phyloP scores from a whole-genome alignment of 164 flowering plant genomes.

The Amborella trichopoda region DNA sequence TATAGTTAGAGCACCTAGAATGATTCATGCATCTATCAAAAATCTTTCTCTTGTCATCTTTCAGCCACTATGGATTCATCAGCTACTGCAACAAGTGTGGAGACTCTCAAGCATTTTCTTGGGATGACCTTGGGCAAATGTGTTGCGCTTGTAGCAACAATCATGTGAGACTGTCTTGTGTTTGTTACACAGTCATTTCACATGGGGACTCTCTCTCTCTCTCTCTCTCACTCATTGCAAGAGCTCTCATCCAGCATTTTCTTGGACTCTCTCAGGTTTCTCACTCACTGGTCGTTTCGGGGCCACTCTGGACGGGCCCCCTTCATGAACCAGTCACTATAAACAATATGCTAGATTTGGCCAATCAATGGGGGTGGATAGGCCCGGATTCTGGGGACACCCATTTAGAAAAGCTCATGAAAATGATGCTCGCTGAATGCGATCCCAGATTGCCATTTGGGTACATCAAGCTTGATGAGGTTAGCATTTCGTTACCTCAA shows the following conservation, averaged over 20 bases:
- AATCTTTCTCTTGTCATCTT: too few relatives aligned
- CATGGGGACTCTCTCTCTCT: background rate
- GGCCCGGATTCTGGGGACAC: slow-evolving; percentile 17
- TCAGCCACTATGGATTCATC: slow-evolving; percentile 70
- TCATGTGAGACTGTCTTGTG: background rate
- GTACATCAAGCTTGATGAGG: slow-evolving; percentile 82
- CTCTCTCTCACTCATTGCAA: background rate
- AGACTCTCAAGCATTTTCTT: slow-evolving; percentile 45
- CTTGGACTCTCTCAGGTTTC: slow-evolving; percentile 28
- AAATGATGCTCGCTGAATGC: slow-evolving; percentile 63
- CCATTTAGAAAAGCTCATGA: slow-evolving; percentile 53
- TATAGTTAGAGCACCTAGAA: too few relatives aligned
- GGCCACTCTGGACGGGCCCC: slow-evolving; percentile 98
- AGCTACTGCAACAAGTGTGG: slow-evolving; percentile 76
- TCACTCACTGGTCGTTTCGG: slow-evolving; percentile 54
- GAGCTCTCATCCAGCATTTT: background rate
- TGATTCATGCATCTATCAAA: too few relatives aligned
- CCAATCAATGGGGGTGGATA: slow-evolving; percentile 63
- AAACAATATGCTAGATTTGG: slow-evolving; percentile 49
- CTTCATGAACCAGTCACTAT: slow-evolving; percentile 48
- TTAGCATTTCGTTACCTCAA: slow-evolving; percentile 8
- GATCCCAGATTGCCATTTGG: slow-evolving; percentile 71
- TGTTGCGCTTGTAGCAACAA: slow-evolving; percentile 45
- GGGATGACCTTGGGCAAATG: slow-evolving; percentile 63
- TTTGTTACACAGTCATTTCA: background rate